A percentile compares a stretch with the other conserved stretches of the same genome.
These are phyloP conservation scores for Alternaria atra DNA, from an alignment of 2,329 filamentous ascomycete species.

Conservation along the genomic window DNA sequence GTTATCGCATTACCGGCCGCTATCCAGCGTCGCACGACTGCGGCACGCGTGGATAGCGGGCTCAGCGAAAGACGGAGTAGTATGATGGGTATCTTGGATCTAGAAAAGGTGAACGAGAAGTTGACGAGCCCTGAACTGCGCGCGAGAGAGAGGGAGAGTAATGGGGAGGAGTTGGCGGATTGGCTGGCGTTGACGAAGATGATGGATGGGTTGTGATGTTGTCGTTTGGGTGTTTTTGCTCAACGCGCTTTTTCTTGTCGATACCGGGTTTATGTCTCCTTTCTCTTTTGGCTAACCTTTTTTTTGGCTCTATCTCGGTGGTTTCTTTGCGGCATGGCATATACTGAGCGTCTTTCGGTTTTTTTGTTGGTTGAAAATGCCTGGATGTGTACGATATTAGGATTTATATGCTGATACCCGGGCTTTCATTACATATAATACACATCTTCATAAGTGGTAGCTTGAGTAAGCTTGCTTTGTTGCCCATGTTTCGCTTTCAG, in stretches of 20 bases:
- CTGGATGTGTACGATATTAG: background rate
- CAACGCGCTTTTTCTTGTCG: background rate
- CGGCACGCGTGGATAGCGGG: constrained; percentile 15
- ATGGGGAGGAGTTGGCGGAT: constrained; percentile 18
- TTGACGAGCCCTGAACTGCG: background rate
- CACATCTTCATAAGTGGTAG: rapidly evolving
- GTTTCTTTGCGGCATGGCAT: background rate
- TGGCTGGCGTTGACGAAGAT: constrained; percentile 27
- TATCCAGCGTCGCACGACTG: constrained; percentile 3
- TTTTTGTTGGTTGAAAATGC: background rate
- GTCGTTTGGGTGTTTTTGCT: background rate
- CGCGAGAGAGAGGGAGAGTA: background rate
- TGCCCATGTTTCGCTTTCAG: too few species aligned
- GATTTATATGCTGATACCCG: background rate
- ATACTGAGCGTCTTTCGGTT: background rate
- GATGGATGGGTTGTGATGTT: constrained; percentile 19
- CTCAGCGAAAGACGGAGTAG: constrained; percentile 12
- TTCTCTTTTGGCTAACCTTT: background rate
- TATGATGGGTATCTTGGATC: constrained; percentile 17
- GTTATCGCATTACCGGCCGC: background rate
- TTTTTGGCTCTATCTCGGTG: too few species aligned
- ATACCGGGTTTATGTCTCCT: background rate
- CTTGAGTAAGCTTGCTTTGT: too few species aligned
- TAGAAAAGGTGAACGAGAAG: constrained; percentile 11
- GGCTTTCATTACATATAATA: background rate